Conservation (phyloP, 2,329 filamentous ascomycete species). For the Cladobotryum mycophilum region DNA sequence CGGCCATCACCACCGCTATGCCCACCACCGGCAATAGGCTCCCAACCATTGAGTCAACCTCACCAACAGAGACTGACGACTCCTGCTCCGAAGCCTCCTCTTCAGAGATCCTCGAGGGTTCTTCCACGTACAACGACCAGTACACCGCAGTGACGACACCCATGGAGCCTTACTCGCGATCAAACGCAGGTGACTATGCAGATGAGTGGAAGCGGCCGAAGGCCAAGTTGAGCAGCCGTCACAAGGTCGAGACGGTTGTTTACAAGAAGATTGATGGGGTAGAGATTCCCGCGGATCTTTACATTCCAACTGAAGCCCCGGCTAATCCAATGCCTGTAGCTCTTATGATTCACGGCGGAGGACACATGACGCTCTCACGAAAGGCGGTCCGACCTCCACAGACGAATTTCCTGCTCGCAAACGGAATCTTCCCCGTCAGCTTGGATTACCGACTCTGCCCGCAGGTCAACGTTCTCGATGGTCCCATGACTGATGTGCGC, state of each 20-base stretch:
- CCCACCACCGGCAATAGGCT: too few relatives aligned
- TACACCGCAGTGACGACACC: too few relatives aligned
- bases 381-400: constrained; percentile 33
- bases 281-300: constrained; percentile 14
- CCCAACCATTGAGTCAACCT: too few relatives aligned
- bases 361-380: constrained; percentile 33
- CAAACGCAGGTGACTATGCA: background rate
- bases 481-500: constrained; percentile 38
- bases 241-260: constrained; percentile 10
- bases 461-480: constrained; percentile 37
- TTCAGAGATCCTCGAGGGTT: too few relatives aligned
- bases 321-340: constrained; percentile 19
- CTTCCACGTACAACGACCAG: too few relatives aligned
- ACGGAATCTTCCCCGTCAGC: constrained; percentile 40
- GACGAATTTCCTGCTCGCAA: constrained; percentile 28
- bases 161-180: too few relatives aligned
- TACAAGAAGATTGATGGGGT: constrained; percentile 14
- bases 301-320: constrained; percentile 9
- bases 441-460: constrained; percentile 47
- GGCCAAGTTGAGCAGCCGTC: background rate
- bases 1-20: too few relatives aligned
- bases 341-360: constrained; percentile 40
- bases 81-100: too few relatives aligned
- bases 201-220: too few relatives aligned
- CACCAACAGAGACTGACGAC: too few relatives aligned